Conservation (phyloP, 2,329 filamentous ascomycete genomes). For the Penicillium olsonii region DNA sequence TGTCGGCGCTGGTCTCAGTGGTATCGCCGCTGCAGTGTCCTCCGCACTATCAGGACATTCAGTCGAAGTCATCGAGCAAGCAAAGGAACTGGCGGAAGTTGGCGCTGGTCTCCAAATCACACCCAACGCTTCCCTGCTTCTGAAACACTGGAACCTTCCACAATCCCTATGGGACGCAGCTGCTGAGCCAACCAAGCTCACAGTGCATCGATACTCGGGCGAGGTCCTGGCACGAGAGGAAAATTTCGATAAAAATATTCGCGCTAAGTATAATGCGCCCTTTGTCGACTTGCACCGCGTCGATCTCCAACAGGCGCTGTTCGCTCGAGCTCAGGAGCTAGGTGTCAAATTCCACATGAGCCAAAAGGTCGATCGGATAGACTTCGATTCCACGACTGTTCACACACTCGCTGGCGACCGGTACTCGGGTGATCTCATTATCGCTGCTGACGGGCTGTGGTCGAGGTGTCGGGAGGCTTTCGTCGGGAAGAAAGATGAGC, state of each 20-base stretch:
- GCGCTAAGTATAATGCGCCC: slow-evolving; percentile 57
- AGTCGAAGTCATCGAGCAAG: slow-evolving; percentile 33
- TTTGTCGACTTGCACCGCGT: slow-evolving; percentile 64
- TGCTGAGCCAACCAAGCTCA: slow-evolving; percentile 34
- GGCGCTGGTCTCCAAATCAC: slow-evolving; percentile 68
- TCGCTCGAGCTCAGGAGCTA: slow-evolving; percentile 53
- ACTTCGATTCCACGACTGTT: slow-evolving; percentile 29
- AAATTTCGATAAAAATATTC: slow-evolving; percentile 56
- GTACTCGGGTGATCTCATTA: slow-evolving; percentile 56
- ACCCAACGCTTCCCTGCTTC: slow-evolving; percentile 35
- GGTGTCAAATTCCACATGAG: slow-evolving; percentile 56
- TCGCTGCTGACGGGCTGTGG: slow-evolving; percentile 67
- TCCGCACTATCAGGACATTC: slow-evolving; percentile 27
- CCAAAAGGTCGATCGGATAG: slow-evolving; percentile 49
- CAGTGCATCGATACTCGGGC: slow-evolving; percentile 38
- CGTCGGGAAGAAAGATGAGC: slow-evolving; percentile 49
- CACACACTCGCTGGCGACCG: slow-evolving; percentile 46
- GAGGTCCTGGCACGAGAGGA: slow-evolving; percentile 48
- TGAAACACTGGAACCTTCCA: slow-evolving; percentile 31
- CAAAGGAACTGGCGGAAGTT: slow-evolving; percentile 39
- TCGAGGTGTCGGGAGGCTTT: slow-evolving; percentile 57
- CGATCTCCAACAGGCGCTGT: slow-evolving; percentile 60
- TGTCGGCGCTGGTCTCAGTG: slow-evolving; percentile 35
- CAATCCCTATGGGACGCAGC: slow-evolving; percentile 30
- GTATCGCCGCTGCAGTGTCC: slow-evolving; percentile 33